Evolutionary conservation across 768 basidiomycete genomes (phyloP).

Genomic region (Pleurotus eryngii): DNA sequence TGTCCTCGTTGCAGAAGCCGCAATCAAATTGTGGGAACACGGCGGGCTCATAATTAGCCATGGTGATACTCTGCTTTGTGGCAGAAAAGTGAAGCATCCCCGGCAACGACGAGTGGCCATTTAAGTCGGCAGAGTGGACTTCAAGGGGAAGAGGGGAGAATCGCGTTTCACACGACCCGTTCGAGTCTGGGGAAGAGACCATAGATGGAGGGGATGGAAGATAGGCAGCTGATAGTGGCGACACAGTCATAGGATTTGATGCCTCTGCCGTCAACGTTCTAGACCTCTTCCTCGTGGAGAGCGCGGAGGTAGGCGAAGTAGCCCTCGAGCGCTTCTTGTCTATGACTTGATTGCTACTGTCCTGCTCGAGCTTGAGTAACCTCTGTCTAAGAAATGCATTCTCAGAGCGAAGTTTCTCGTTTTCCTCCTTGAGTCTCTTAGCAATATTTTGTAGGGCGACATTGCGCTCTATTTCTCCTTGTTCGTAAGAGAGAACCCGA

Average conservation of each 20-base stretch:
- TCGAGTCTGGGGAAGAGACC: conserved; percentile 48
- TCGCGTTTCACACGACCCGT: conserved; percentile 28
- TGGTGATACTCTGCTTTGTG: conserved; percentile 19
- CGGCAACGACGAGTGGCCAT: conserved; percentile 19
- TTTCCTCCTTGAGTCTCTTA: conserved; percentile 84
- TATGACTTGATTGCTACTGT: conserved; percentile 25
- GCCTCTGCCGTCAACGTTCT: conserved; percentile 19
- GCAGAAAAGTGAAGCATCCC: conserved; percentile 29
- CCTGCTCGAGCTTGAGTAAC: conserved; percentile 38
- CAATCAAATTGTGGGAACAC: conserved; percentile 56
- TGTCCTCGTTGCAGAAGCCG: conserved; percentile 69
- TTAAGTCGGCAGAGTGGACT: conserved; percentile 20
- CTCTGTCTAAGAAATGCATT: conserved; percentile 58
- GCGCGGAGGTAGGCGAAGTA: conserved; percentile 36
- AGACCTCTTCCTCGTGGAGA: conserved; percentile 33
- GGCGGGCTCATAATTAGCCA: conserved; percentile 20
- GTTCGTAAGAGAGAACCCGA: conserved; percentile 80
- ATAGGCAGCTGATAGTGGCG: conserved; percentile 34
- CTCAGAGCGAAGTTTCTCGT: conserved; percentile 68
- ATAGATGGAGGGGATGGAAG: conserved; percentile 44
- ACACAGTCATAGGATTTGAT: conserved; percentile 26
- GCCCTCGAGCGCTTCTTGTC: conserved; percentile 63
- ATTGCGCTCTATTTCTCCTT: conserved; percentile 87
- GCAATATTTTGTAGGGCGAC: conserved; percentile 80
- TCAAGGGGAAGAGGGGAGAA: conserved; percentile 33